Evolutionary conservation across 2,329 filamentous ascomycete genomes (phyloP), one percentile per base, ranked within the genome.

Genomic region (Cladosporium sphaerospermum): DNA sequence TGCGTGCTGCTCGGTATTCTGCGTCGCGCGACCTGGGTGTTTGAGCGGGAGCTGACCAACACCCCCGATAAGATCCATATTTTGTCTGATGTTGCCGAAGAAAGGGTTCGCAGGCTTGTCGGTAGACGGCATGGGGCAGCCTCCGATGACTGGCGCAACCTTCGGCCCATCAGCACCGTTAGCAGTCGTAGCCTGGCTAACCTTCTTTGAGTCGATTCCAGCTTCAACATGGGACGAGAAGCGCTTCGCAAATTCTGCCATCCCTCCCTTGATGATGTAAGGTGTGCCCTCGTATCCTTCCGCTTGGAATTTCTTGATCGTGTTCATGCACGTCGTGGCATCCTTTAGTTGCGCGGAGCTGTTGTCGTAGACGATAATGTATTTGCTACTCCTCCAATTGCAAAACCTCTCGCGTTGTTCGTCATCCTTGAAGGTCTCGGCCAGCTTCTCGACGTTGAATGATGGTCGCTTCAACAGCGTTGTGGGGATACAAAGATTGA

Each of bases 401-500:
- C 85, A 78, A 63, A 99, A 96, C 54, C 78, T 85, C 9, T 76
- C 76, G 59, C 85, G 84, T 54, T 92, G 85, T 2, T 77, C 71
- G 6, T 85, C 80, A 11, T 79, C 80, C 56, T 88, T 86, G 66
- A 99, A 95, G 0, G 89, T 96, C 56, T 91, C 86, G 59, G 88
- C 83, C 32, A 99, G 75, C 66, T 95, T 96, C 57, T 90, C 79
- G 10, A 95, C 80, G 61, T 92, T 92, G 70, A 95, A 97, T 0
- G 90, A 95, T 0, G 89, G 85, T 46, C 93, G 80, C 70, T 97
- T 97, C 14, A 99, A 73, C 11, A 99, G 74, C 0, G 92, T 97
- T 0, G 93, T 97, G 0, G 93, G 93, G 56, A 97, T 95, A 66
- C 93, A 97, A 4, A 99, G 75, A 66, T 95, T 97, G 32, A 99